These are phyloP conservation scores for Neurospora intermedia DNA, from an alignment of 495 filamentous ascomycete genomes.

Conservation along the genomic window DNA sequence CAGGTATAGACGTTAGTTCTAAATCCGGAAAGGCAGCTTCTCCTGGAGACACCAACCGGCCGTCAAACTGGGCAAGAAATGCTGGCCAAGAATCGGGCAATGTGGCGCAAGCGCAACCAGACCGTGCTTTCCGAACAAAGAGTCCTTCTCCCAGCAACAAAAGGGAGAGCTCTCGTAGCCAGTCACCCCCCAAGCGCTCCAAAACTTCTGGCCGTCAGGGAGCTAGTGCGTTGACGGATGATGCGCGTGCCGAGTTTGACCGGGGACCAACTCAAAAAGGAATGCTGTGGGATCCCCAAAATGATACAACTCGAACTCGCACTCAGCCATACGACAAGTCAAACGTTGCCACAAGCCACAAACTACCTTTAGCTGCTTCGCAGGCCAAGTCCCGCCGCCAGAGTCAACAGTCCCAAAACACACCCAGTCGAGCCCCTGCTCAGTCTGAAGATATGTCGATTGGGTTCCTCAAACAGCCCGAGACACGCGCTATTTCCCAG, in stretches of 20 bases:
- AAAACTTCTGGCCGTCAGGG: slow-evolving; percentile 5
- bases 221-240: slow-evolving; percentile 1
- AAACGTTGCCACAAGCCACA: slow-evolving; percentile 16
- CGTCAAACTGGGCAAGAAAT: neutral
- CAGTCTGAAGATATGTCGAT: slow-evolving; percentile 6
- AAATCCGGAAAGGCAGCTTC: neutral
- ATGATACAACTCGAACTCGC: slow-evolving; percentile 11
- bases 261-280: slow-evolving; percentile 21
- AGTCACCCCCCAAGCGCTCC: slow-evolving; percentile 12
- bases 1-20: neutral
- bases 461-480: slow-evolving; percentile 42
- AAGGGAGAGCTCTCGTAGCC: slow-evolving; percentile 9
- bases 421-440: neutral
- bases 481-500: slow-evolving; percentile 60
- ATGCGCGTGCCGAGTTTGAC: slow-evolving; percentile 21
- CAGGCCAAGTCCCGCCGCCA: slow-evolving; percentile 5
- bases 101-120: neutral
- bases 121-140: neutral
- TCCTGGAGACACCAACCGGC: neutral
- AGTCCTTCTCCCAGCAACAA: slow-evolving; percentile 11
- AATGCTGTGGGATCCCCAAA: slow-evolving; percentile 27
- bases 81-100: neutral
- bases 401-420: neutral
- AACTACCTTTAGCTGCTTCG: slow-evolving; percentile 7
- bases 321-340: slow-evolving; percentile 12